phyloP scores from a whole-genome alignment of 2,329 filamentous ascomycete genomes.

The Aspergillus sp. region DNA sequence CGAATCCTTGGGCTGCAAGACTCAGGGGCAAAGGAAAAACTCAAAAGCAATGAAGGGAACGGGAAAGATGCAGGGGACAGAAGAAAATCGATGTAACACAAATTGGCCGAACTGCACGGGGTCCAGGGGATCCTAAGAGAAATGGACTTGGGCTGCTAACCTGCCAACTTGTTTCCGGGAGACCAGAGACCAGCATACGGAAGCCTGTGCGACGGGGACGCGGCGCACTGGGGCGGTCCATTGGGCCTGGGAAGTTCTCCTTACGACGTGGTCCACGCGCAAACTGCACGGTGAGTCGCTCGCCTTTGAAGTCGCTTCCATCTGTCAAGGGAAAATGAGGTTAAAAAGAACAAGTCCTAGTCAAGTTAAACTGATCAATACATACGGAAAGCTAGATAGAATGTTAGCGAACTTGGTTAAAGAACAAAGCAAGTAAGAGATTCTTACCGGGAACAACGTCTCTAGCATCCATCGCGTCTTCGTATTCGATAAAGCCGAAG shows the following conservation, averaged over 20 bases:
- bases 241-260: slow-evolving; percentile 58
- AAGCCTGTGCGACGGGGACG: slow-evolving; percentile 91
- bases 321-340: slow-evolving; percentile 51
- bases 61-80: slow-evolving; percentile 3
- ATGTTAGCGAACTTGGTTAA: slow-evolving; percentile 16
- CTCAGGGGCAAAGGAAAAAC: slow-evolving; percentile 4
- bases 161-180: slow-evolving; percentile 99
- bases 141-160: slow-evolving; percentile 62
- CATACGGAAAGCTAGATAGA: slow-evolving; percentile 52
- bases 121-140: slow-evolving; percentile 22
- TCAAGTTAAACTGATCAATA: slow-evolving; percentile 55
- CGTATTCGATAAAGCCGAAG: slow-evolving; percentile 99
- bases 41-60: slow-evolving; percentile 13
- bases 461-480: slow-evolving; percentile 95
- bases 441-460: slow-evolving; percentile 93
- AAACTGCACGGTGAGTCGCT: slow-evolving; percentile 96
- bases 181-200: slow-evolving; percentile 95
- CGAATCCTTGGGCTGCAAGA: not conserved
- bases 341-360: slow-evolving; percentile 29
- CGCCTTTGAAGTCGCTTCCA: slow-evolving; percentile 96
- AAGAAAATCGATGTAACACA: slow-evolving; percentile 14
- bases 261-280: slow-evolving; percentile 77
- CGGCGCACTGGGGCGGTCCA: slow-evolving; percentile 60
- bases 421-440: slow-evolving; percentile 8
- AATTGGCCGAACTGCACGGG: slow-evolving; percentile 9